Evolutionary conservation across 1,284 basidiomycete species (phyloP).

Genomic region (Ustilago trichophora): DNA sequence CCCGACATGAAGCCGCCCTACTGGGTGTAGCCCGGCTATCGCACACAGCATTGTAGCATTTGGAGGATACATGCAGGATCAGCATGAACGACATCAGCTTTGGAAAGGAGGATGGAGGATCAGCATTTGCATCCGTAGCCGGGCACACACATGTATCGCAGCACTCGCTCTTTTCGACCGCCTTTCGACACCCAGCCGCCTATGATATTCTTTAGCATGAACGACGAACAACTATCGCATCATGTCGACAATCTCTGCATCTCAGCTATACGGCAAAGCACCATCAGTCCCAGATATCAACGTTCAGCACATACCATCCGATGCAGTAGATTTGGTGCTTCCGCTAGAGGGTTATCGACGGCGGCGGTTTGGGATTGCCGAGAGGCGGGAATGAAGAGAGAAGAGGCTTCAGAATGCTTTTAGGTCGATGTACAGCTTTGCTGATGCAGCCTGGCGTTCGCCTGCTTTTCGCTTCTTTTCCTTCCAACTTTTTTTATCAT

Average conservation of each 20-base stretch:
- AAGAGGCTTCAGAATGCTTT: slow-evolving; percentile 42
- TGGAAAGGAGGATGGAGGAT: slow-evolving; percentile 5
- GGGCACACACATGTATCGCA: slow-evolving; percentile 23
- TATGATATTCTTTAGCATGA: slow-evolving; percentile 2
- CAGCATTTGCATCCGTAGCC: slow-evolving; percentile 34
- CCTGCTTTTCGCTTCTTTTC: slow-evolving; percentile 47
- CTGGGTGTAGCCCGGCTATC: slow-evolving; percentile 23
- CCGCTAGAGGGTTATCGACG: not conserved
- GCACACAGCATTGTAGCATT: slow-evolving; percentile 10
- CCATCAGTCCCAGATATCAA: no score
- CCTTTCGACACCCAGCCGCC: slow-evolving; percentile 10
- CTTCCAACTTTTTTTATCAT: no score
- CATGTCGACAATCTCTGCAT: not conserved
- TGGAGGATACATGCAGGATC: not conserved
- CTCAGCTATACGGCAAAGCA: no score
- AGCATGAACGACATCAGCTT: no score
- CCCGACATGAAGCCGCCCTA: slow-evolving; percentile 17
- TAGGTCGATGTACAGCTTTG: slow-evolving; percentile 57
- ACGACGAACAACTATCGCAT: not conserved
- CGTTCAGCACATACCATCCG: not conserved
- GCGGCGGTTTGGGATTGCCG: slow-evolving; percentile 3
- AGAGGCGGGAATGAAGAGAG: slow-evolving; percentile 24
- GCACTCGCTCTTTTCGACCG: slow-evolving; percentile 27
- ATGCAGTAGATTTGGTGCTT: not conserved
- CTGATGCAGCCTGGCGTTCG: slow-evolving; percentile 55